Base-by-base conservation (phyloP, 176 grass and related monocot species). In the Rhynchospora tenuis region DNA sequence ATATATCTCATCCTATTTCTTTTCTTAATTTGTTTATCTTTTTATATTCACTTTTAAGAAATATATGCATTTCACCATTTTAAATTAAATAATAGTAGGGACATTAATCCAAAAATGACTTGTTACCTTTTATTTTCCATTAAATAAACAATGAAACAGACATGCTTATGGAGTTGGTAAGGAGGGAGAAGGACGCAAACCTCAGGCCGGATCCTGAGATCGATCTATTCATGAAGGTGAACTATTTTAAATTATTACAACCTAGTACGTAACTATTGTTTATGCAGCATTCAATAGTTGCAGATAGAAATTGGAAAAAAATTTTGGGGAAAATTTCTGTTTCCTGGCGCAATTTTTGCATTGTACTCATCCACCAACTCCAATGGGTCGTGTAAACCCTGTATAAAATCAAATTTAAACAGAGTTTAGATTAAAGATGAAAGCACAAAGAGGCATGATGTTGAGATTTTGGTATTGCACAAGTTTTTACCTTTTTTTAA, bases 211-310 rank as follows among this genome's bases (percentile, higher is more conserved):
- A 84, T 70, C 82, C 64, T 43, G 82, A 84, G 33, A 60, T 84
- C 44, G 82, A 84, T 73, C 12, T 74, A 14, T 84, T 38, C 55
- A 84, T 84, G 82, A 84, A 84, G 50, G 82, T 84, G 85, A 57
- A 75, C 59, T 64, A 64, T n/a, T 58, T 56, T 73, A 73, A 23
- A 48, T 23, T 47, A 50, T 73, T 19, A 24, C 1, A 50, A 44
- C 16, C 62, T 64, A 69, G 3, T 15, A 33, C 33, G 5, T 33
- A 7, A 0, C 0, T 29, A 66, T 14, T 33, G 2, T 12, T 28
- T 33, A 15, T 33, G 29, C 5, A 6, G 11, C 7, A 10, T 31
- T 17, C 7, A 14, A 66, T 66, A 31, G 23, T 64, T 64, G 23
- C 12, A 64, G 0, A 64, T 64, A 64, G 24, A 31, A 29, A 26